phyloP scores from a whole-genome alignment of 2,329 filamentous ascomycete species.

The Colletotrichum gloeosporioides region DNA sequence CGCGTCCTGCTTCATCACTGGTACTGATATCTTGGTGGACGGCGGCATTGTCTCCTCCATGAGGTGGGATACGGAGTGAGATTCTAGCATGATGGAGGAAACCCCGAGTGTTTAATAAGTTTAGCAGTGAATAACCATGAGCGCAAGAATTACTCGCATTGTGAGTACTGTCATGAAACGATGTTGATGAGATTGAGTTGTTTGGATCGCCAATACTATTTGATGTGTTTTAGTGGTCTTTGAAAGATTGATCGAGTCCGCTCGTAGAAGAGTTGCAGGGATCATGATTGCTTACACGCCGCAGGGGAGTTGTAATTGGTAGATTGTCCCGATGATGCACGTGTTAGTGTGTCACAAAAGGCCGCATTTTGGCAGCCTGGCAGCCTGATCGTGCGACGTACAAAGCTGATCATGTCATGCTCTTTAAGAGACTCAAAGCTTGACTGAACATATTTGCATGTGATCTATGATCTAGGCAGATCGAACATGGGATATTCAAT shows the following conservation, averaged over 20 bases:
- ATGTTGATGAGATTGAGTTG: background rate
- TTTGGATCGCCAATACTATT: fast-evolving
- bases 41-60: background rate
- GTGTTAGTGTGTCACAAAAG: background rate
- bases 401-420: background rate
- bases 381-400: background rate
- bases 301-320: background rate
- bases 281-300: fast-evolving
- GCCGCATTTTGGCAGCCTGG: background rate
- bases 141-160: fast-evolving
- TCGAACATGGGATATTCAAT: fast-evolving
- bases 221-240: background rate
- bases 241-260: background rate
- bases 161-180: background rate
- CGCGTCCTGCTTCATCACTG: background rate
- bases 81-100: too few species aligned
- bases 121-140: fast-evolving
- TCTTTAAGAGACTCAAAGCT: fast-evolving
- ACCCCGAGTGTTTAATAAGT: fast-evolving
- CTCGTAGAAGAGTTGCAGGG: background rate
- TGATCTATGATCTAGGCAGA: too few species aligned
- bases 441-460: too few species aligned
- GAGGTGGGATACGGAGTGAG: background rate
- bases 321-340: background rate
- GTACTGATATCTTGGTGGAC: background rate